Conservation (phyloP, 768 basidiomycete genomes). For the Sarcodon sp. region DNA sequence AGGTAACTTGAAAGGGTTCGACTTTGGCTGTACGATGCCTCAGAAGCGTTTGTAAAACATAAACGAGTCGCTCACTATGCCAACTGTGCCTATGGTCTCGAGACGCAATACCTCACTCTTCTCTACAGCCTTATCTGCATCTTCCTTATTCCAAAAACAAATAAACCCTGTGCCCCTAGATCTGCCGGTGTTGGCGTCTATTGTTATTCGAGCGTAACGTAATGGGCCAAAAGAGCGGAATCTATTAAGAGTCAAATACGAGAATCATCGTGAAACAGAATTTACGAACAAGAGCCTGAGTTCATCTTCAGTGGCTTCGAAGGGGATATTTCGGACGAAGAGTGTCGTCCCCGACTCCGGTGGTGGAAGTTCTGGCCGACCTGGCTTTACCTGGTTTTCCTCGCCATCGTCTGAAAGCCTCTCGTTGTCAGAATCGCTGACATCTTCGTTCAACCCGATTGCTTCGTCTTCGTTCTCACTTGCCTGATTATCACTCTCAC, state of each 20-base stretch:
- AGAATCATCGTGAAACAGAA: neutral
- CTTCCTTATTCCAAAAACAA: conserved; percentile 90
- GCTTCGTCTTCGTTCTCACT: conserved; percentile 2
- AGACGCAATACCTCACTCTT: conserved; percentile 62
- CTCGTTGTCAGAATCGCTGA: conserved; percentile 16
- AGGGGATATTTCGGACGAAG: conserved; percentile 90
- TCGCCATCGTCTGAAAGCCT: conserved; percentile 23
- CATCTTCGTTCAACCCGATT: conserved; percentile 13
- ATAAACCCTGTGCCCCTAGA: conserved; percentile 94
- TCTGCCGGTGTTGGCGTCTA: conserved; percentile 72
- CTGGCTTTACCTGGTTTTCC: conserved; percentile 27
- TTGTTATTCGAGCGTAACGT: conserved; percentile 84
- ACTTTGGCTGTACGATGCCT: conserved; percentile 31
- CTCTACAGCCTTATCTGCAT: conserved; percentile 75
- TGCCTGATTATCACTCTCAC: conserved; percentile 13
- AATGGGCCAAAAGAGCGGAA: conserved; percentile 89
- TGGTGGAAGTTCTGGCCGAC: conserved; percentile 61
- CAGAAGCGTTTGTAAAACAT: neutral
- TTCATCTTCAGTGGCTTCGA: conserved; percentile 88
- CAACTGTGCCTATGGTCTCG: conserved; percentile 42
- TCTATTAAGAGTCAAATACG: conserved; percentile 23
- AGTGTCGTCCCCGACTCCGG: conserved; percentile 85
- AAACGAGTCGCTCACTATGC: conserved; percentile 9
- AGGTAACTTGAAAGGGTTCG: conserved; percentile 78
- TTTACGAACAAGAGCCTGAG: conserved; percentile 62